These are phyloP conservation scores for Phylloporus rhodoxanthus DNA, from an alignment of 768 basidiomycete genomes.

Conservation along the genomic window DNA sequence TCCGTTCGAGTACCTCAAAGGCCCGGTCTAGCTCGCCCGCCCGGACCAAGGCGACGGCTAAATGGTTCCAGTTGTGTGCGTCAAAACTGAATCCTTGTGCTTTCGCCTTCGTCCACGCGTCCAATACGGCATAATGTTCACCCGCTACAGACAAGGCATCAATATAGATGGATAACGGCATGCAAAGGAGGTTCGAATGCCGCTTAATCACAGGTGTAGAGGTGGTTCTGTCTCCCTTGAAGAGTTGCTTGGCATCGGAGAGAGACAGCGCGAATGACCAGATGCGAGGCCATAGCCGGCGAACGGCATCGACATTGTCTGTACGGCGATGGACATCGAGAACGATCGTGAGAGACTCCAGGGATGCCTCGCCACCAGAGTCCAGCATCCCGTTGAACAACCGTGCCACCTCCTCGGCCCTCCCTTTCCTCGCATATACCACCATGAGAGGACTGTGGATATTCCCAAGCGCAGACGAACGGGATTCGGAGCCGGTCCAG, in stretches of 20 bases:
- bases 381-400: slow-evolving; percentile 49
- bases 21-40: slow-evolving; percentile 80
- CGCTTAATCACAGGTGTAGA: slow-evolving; percentile 18
- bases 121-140: slow-evolving; percentile 53
- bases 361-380: slow-evolving; percentile 50
- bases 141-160: slow-evolving; percentile 65
- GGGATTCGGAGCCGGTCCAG: slow-evolving; percentile 39
- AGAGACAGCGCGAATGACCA: slow-evolving; percentile 49
- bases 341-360: slow-evolving; percentile 57
- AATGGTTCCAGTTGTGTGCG: slow-evolving; percentile 88
- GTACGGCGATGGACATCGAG: slow-evolving; percentile 67
- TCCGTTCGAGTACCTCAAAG: slow-evolving; percentile 73
- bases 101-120: slow-evolving; percentile 62
- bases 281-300: slow-evolving; percentile 64
- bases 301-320: slow-evolving; percentile 48
- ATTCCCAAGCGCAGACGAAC: slow-evolving; percentile 42
- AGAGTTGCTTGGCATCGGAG: slow-evolving; percentile 31
- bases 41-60: slow-evolving; percentile 67
- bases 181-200: slow-evolving; percentile 56
- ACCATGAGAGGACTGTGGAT: slow-evolving; percentile 60
- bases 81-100: slow-evolving; percentile 70
- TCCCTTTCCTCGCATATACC: slow-evolving; percentile 39
- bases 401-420: slow-evolving; percentile 50
- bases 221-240: slow-evolving; percentile 14
- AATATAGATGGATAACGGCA: slow-evolving; percentile 78